Conservation (phyloP, 345 rosid species). For the Passiflora organensis region DNA sequence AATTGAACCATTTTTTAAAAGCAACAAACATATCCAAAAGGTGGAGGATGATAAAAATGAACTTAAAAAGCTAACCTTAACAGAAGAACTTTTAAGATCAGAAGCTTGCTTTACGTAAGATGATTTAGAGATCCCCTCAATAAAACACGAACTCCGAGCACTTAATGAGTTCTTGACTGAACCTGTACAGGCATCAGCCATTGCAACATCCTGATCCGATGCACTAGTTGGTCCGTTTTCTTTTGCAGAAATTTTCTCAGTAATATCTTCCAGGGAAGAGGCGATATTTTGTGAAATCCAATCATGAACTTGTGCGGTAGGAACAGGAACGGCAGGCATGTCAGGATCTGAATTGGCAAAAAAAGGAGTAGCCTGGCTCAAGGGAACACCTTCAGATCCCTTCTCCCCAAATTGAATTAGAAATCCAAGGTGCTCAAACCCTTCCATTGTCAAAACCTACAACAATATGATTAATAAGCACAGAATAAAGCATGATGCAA, state of each 20-base stretch:
- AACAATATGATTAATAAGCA: constrained; percentile 15
- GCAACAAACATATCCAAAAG: background rate
- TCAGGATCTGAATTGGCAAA: constrained; percentile 98
- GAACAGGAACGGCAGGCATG: constrained; percentile 97
- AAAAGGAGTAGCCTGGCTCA: constrained; percentile 91
- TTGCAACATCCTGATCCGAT: constrained; percentile 83
- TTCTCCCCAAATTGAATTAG: constrained; percentile 90
- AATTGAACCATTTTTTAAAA: background rate
- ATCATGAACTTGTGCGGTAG: constrained; percentile 79
- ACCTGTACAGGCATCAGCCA: constrained; percentile 83
- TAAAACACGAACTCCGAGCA: constrained; percentile 65
- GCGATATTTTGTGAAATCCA: constrained; percentile 85
- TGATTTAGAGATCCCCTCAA: constrained; percentile 92
- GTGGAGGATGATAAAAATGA: constrained; percentile 1
- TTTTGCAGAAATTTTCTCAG: constrained; percentile 82
- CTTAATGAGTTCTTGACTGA: constrained; percentile 55
- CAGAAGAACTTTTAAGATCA: constrained; percentile 82
- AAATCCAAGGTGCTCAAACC: constrained; percentile 93
- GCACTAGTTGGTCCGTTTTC: constrained; percentile 69
- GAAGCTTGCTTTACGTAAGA: constrained; percentile 83
- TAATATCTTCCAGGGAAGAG: constrained; percentile 63
- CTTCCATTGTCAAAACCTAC: constrained; percentile 89
- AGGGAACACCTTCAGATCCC: constrained; percentile 67
- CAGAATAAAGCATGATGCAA: constrained; percentile 1
- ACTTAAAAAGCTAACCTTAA: constrained; percentile 56